Evolutionary conservation across 768 basidiomycete genomes (phyloP).

Genomic region (Favolaschia claudopus): DNA sequence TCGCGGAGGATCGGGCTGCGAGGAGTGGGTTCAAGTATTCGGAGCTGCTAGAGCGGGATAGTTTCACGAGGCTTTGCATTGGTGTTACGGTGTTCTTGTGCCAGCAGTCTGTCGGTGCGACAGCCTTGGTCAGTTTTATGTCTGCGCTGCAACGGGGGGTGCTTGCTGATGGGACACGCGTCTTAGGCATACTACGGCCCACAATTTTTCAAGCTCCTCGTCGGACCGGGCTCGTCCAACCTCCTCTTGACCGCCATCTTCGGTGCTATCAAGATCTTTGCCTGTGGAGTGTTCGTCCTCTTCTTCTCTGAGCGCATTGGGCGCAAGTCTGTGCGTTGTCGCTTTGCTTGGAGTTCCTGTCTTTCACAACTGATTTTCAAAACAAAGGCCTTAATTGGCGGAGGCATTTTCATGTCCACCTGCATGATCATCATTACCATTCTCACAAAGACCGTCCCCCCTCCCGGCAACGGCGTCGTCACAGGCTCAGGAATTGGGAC

Average conservation of each 20-base stretch:
- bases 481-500: conserved; percentile 5
- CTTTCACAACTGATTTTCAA: neutral
- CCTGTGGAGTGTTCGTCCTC: conserved; percentile 2
- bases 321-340: conserved; percentile 1
- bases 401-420: conserved; percentile 6
- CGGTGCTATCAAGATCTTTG: conserved; percentile 11
- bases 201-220: conserved; percentile 10
- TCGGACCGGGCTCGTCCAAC: neutral
- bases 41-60: conserved; percentile 6
- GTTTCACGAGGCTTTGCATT: neutral
- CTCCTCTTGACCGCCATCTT: conserved; percentile 16
- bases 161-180: neutral
- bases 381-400: neutral
- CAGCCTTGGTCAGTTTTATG: conserved; percentile 3
- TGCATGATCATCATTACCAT: conserved; percentile 17
- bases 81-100: conserved; percentile 2
- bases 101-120: conserved; percentile 11
- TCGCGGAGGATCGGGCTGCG: conserved; percentile 7
- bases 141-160: too few species aligned
- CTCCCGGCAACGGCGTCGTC: conserved; percentile 1
- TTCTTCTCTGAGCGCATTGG: conserved; percentile 10
- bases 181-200: conserved; percentile 15
- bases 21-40: conserved; percentile 5
- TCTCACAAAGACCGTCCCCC: neutral
- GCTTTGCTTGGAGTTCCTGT: neutral